Evolutionary conservation across 2,329 filamentous ascomycete genomes (phyloP).

Genomic region (Zasmidium cellare): DNA sequence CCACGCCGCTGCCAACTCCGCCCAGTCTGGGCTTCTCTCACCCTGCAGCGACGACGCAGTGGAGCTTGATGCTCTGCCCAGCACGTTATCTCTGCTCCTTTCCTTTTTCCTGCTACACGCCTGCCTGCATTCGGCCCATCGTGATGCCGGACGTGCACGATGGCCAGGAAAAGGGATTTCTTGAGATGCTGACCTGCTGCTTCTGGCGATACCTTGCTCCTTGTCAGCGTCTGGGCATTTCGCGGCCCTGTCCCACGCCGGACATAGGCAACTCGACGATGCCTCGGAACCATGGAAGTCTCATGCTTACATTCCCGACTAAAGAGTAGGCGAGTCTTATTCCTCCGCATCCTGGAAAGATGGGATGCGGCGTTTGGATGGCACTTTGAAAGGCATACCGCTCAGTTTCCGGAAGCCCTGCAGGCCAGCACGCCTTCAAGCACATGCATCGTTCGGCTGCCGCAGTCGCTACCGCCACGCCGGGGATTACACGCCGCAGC

Average conservation of each 20-base stretch:
- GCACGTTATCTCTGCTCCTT: conserved; percentile 9
- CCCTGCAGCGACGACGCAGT: conserved; percentile 3
- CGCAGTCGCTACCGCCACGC: not conserved
- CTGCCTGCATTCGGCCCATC: not conserved
- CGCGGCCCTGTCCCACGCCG: not conserved
- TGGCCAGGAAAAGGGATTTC: not conserved
- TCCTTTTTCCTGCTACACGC: not conserved
- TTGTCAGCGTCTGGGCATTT: not conserved
- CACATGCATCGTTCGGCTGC: not conserved
- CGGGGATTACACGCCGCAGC: not conserved
- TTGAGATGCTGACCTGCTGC: not conserved
- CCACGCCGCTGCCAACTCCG: conserved; percentile 12
- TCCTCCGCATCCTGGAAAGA: not conserved
- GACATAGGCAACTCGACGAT: not conserved
- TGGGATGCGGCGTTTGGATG: not conserved
- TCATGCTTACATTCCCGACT: not conserved
- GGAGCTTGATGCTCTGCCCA: conserved; percentile 13
- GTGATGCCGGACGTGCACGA: not conserved
- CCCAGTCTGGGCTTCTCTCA: conserved; percentile 13
- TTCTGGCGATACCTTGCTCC: not conserved
- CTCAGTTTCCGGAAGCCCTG: not conserved
- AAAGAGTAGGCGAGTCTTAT: not conserved
- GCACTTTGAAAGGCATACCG: not conserved
- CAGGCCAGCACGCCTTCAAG: not conserved
- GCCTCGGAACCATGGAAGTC: not conserved